Base-by-base conservation (phyloP, 495 filamentous ascomycete species). In the Tuber umbilicatum region DNA sequence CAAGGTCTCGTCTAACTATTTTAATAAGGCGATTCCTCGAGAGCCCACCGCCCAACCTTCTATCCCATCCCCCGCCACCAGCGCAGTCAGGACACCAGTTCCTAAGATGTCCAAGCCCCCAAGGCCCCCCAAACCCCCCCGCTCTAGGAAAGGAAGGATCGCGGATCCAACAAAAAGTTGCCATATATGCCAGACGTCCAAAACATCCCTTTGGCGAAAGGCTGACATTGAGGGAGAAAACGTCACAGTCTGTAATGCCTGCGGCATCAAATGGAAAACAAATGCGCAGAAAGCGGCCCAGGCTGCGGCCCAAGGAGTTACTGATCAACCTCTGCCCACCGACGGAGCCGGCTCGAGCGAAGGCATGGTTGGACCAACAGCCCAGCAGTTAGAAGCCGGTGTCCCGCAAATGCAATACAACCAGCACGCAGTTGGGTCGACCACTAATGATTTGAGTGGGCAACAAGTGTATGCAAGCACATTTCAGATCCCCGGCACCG, bases 111-210 rank as follows among this genome's bases (percentile, higher is more conserved):
- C 68, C 16, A 73, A 70, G 70, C 69, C 67, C 39, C 77, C 77
- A 23, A 74, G 70, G 38, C 76, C 64, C 17, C 75, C 81, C 5
- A 80, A 79, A 40, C 78, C 80, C 27, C 80, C 78, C 14, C 78
- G 81, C 17, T 82, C 81, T 7, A 73, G 81, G 40, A 82, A 82
- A 68, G 81, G 81, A 7, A 72, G 81, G 40, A 82, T 82, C 37
- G 81, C 81, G n/a, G 81, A 82, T 60, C 81, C 81, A 6, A 82
- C 81, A n/a, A 82, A 82, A 60, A 81, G 71, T 23, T 82, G 81
- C 67, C 75, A 74, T 40, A 73, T 82, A 38, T 82, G 81, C 71
- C 73, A 82, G 60, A 82, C 81, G 6, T 78, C 75, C 19, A 80
- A 82, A 41, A 82, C 81, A 17, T 79, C 75, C 12, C 76, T 82